Percentiles rank a stretch among this genome's conserved stretches.
Conservation (phyloP, 1,139 yeast genomes). For the Suhomyces kunorum region DNA sequence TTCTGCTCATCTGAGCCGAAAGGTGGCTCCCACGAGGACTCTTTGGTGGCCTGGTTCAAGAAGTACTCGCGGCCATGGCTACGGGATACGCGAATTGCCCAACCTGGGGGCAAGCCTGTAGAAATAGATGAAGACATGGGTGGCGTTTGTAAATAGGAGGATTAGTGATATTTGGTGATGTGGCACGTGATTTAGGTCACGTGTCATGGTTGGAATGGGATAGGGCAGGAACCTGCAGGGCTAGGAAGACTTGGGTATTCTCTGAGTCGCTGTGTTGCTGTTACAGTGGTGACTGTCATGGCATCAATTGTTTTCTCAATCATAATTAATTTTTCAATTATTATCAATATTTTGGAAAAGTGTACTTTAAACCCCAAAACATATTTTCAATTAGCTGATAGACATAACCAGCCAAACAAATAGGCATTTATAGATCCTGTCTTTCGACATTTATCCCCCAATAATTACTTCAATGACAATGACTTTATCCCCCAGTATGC, state of each 20-base stretch:
- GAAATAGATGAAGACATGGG: slow-evolving; percentile 13
- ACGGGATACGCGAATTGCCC: slow-evolving; percentile 80
- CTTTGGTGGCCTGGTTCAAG: slow-evolving; percentile 66
- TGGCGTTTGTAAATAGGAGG: neutral
- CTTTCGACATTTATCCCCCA: neutral
- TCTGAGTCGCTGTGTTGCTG: neutral
- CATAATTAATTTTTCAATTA: too few relatives aligned
- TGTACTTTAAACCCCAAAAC: too few relatives aligned
- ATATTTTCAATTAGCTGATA: too few relatives aligned
- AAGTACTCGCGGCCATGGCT: slow-evolving; percentile 85
- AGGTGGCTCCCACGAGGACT: slow-evolving; percentile 92
- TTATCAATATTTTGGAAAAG: too few relatives aligned
- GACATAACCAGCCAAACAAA: too few relatives aligned
- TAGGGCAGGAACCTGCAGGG: too few relatives aligned
- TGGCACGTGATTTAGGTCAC: neutral
- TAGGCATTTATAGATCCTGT: too few relatives aligned
- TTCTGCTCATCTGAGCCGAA: slow-evolving; percentile 69
- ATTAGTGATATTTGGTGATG: neutral
- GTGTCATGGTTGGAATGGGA: too few relatives aligned
- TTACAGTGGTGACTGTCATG: neutral
- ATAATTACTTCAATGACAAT: too few relatives aligned
- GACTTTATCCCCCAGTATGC: too few relatives aligned
- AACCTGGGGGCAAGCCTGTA: slow-evolving; percentile 82
- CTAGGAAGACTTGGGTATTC: too few relatives aligned
- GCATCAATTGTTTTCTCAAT: too few relatives aligned